Percentiles rank a stretch among this genome's conserved stretches.
Evolutionary conservation across 306 rosid genomes (phyloP).

Genomic region (Begonia fuchsioides): DNA sequence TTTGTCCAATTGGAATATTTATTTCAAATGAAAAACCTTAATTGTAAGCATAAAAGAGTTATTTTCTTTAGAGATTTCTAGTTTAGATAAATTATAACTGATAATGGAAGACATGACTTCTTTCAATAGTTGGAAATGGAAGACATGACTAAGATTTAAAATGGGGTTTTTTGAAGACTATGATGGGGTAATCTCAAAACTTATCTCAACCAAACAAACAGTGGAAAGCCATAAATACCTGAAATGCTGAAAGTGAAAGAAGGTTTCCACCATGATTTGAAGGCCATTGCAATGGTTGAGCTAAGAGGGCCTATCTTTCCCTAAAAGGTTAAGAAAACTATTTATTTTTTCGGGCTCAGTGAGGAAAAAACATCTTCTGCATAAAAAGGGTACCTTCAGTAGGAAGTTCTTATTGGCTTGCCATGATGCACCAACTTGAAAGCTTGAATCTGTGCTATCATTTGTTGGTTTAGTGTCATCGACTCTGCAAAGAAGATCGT

Average conservation of each 20-base stretch:
- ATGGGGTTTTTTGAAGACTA: too few species aligned
- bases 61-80: too few species aligned
- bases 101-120: too few species aligned
- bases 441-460: conserved; percentile 49
- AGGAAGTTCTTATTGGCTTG: conserved; percentile 87
- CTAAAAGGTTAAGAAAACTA: conserved; percentile 21
- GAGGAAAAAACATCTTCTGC: not conserved
- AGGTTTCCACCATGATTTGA: conserved; percentile 99
- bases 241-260: conserved; percentile 77
- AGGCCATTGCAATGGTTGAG: conserved; percentile 61
- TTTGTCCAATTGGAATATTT: too few species aligned
- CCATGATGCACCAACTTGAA: conserved; percentile 95
- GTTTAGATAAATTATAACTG: too few species aligned
- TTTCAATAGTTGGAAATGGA: too few species aligned
- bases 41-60: too few species aligned
- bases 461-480: conserved; percentile 40
- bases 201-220: too few species aligned
- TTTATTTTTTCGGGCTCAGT: not conserved
- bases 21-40: too few species aligned
- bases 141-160: too few species aligned
- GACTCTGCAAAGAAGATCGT: conserved; percentile 28
- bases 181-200: too few species aligned
- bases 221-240: conserved; percentile 29
- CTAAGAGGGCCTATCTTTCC: conserved; percentile 69
- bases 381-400: conserved; percentile 47